Conservation (phyloP, 1,284 basidiomycete genomes). For the Marasmius fiardii region DNA sequence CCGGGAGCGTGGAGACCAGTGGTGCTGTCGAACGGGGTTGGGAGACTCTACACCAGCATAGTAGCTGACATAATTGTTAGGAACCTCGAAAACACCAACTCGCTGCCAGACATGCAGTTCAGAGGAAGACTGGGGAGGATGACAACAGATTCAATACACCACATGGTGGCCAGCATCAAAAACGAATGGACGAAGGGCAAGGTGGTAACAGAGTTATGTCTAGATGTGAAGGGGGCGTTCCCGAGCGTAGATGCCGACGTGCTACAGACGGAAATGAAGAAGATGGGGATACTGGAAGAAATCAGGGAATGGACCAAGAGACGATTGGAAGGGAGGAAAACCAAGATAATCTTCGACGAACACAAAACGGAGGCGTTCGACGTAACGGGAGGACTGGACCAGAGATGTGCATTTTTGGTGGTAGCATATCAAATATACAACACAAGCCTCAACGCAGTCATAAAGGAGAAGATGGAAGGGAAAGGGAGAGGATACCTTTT, state of each 20-base stretch:
- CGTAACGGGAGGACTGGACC: conserved; percentile 25
- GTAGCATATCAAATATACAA: not conserved
- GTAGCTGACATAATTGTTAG: conserved; percentile 23
- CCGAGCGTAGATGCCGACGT: conserved; percentile 22
- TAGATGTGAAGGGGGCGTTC: conserved; percentile 32
- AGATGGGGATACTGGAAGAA: conserved; percentile 21
- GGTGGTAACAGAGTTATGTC: conserved; percentile 28
- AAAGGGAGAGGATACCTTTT: not conserved
- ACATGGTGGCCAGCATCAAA: conserved; percentile 26
- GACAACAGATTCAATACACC: conserved; percentile 32
- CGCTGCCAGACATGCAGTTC: conserved; percentile 28
- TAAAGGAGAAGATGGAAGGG: not conserved
- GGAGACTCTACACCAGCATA: conserved; percentile 23
- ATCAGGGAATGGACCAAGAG: conserved; percentile 9
- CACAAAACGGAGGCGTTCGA: conserved; percentile 6
- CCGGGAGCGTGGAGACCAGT: conserved; percentile 29
- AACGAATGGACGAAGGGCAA: conserved; percentile 23
- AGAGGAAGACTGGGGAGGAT: conserved; percentile 30
- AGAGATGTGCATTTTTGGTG: conserved; percentile 25
- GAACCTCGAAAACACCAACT: conserved; percentile 20
- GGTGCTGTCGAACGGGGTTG: conserved; percentile 22
- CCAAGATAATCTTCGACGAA: too few species aligned
- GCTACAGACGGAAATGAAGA: conserved; percentile 28
- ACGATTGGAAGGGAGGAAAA: too few species aligned
- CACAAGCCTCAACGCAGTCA: not conserved